Conservation (phyloP, 2,329 filamentous ascomycete species). For the Nothophoma quercina region DNA sequence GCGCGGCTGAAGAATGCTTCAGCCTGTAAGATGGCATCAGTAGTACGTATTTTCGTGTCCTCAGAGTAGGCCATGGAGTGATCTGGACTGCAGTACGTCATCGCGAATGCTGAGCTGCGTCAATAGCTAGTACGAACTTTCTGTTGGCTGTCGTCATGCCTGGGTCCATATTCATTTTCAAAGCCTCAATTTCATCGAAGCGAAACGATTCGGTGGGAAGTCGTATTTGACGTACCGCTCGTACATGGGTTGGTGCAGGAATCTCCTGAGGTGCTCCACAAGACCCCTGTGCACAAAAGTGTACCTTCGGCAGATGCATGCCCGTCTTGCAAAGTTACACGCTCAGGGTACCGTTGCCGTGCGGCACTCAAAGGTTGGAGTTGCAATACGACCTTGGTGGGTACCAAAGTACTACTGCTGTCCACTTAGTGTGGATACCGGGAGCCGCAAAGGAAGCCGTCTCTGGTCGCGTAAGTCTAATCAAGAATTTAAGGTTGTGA, state of each 20-base stretch:
- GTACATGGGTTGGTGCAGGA: background rate
- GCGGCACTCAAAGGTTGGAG: background rate
- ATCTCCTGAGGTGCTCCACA: background rate
- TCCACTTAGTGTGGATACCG: slow-evolving; percentile 8
- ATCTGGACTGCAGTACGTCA: slow-evolving; percentile 8
- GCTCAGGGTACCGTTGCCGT: slow-evolving; percentile 3
- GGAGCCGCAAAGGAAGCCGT: slow-evolving; percentile 3
- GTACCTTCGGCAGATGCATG: background rate
- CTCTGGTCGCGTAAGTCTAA: slow-evolving; percentile 3
- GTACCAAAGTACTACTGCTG: slow-evolving; percentile 1
- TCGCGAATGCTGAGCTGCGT: background rate
- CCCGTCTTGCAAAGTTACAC: background rate
- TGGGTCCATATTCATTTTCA: background rate
- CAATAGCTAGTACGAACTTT: slow-evolving; percentile 2
- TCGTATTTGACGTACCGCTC: background rate
- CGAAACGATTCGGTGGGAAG: background rate
- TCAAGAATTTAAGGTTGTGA: slow-evolving; percentile 5
- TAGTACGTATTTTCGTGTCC: background rate
- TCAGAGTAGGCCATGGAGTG: background rate
- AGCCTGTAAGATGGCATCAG: background rate
- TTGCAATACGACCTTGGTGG: slow-evolving; percentile 5
- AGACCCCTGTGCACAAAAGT: background rate
- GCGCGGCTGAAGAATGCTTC: slow-evolving; percentile 2
- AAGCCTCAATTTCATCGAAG: background rate
- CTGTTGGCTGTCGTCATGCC: background rate